Conservation (phyloP, 768 basidiomycete species). For the Butyriboletus loyo region DNA sequence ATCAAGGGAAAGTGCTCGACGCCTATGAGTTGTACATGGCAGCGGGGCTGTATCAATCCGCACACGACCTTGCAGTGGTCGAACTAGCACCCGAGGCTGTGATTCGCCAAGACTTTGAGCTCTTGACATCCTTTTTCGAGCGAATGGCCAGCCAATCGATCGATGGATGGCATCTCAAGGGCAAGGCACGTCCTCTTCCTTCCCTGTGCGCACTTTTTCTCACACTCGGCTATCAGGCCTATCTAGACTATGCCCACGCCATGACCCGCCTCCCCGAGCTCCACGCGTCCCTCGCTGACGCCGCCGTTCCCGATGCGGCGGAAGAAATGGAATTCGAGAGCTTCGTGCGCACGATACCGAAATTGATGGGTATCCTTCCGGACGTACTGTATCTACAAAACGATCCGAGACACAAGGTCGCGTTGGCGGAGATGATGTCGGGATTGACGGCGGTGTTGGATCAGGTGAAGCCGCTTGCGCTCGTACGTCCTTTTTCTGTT, state of each 20-base stretch:
- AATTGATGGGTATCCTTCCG: conserved; percentile 64
- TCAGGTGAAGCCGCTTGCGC: conserved; percentile 52
- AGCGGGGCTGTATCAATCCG: conserved; percentile 66
- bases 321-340: conserved; percentile 57
- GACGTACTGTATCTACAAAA: conserved; percentile 57
- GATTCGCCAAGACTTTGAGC: conserved; percentile 49
- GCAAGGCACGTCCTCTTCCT: conserved; percentile 53
- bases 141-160: conserved; percentile 57
- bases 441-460: conserved; percentile 59
- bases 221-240: conserved; percentile 41
- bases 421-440: conserved; percentile 69
- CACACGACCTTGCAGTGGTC: conserved; percentile 81
- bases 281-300: conserved; percentile 41
- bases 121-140: conserved; percentile 68
- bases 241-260: conserved; percentile 69
- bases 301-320: conserved; percentile 43
- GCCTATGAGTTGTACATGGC: conserved; percentile 77
- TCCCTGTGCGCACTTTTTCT: background rate
- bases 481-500: conserved; percentile 49
- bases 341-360: conserved; percentile 56
- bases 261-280: conserved; percentile 60
- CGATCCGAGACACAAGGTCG: conserved; percentile 66
- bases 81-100: conserved; percentile 88
- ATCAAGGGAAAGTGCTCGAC: conserved; percentile 57
- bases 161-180: conserved; percentile 78